Evolutionary conservation across 176 grass and related monocot species (phyloP).

Genomic region (Carex parvula): DNA sequence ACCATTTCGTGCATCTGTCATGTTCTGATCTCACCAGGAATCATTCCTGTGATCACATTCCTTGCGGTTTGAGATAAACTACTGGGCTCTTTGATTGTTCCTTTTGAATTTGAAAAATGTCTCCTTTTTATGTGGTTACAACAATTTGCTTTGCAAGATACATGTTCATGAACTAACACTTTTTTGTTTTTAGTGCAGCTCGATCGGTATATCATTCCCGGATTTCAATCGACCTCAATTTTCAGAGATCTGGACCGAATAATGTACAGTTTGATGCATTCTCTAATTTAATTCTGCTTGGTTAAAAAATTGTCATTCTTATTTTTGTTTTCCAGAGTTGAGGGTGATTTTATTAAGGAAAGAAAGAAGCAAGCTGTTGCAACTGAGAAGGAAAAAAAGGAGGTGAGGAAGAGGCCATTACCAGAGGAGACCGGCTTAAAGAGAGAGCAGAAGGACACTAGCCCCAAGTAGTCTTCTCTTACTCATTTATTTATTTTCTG

Average conservation of each 20-base stretch:
- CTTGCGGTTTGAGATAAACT: not conserved
- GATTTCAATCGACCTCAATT: slow-evolving; percentile 7
- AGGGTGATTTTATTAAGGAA: not conserved
- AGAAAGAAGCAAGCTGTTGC: not conserved
- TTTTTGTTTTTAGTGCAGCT: slow-evolving; percentile 20
- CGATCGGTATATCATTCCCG: not conserved
- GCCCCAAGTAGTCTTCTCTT: not conserved
- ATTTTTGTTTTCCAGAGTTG: not conserved
- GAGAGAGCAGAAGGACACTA: not conserved
- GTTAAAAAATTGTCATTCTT: not conserved
- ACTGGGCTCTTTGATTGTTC: not conserved
- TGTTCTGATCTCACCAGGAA: not conserved
- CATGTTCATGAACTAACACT: not conserved
- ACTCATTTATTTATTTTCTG: slow-evolving; percentile 13
- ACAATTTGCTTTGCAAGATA: not conserved
- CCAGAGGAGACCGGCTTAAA: not conserved
- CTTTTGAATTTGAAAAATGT: too few species aligned
- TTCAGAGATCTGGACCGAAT: slow-evolving; percentile 22
- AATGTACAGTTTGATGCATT: slow-evolving; percentile 12
- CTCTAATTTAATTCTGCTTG: not conserved
- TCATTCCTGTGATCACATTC: not conserved
- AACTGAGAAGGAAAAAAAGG: not conserved
- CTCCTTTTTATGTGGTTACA: not conserved
- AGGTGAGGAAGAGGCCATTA: not conserved
- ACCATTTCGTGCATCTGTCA: not conserved